A percentile compares a stretch with the other conserved stretches of the same genome.
phyloP scores from a whole-genome alignment of 83 land plant species.

The Thuja plicata region DNA sequence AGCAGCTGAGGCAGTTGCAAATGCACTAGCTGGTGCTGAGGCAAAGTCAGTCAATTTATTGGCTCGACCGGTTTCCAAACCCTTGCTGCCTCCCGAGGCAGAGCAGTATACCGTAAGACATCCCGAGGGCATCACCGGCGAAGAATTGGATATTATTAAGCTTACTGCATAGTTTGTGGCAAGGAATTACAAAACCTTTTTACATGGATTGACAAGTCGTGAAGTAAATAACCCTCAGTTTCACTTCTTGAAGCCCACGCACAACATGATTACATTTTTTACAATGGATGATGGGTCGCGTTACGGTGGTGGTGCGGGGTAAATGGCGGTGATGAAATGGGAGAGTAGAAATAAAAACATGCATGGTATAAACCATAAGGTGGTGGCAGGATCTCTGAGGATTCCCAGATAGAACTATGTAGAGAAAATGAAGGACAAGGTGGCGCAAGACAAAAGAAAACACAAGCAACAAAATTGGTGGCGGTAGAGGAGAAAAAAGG shows the following conservation, averaged over 20 bases:
- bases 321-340: no score
- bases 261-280: constrained; percentile 91
- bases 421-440: no score
- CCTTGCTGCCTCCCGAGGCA: constrained; percentile 86
- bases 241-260: constrained; percentile 86
- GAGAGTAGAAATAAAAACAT: no score
- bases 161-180: constrained; percentile 97
- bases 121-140: constrained; percentile 87
- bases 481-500: no score
- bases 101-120: constrained; percentile 89
- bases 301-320: no score
- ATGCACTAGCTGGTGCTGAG: constrained; percentile 25
- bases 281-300: no score
- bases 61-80: constrained; percentile 47
- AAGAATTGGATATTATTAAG: constrained; percentile 91
- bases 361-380: no score
- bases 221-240: constrained; percentile 81
- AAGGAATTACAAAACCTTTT: constrained; percentile 79
- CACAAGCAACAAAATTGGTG: no score
- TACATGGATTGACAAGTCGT: constrained; percentile 68
- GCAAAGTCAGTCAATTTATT: constrained; percentile 24
- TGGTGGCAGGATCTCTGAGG: no score
- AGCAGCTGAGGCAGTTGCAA: no score
- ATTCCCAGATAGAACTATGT: no score
- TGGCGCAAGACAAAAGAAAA: no score